Percentiles rank a stretch among this genome's conserved stretches.
These are phyloP conservation scores for Calonectria pauciramosa DNA, from an alignment of 2,329 filamentous ascomycete species.

Conservation along the genomic window DNA sequence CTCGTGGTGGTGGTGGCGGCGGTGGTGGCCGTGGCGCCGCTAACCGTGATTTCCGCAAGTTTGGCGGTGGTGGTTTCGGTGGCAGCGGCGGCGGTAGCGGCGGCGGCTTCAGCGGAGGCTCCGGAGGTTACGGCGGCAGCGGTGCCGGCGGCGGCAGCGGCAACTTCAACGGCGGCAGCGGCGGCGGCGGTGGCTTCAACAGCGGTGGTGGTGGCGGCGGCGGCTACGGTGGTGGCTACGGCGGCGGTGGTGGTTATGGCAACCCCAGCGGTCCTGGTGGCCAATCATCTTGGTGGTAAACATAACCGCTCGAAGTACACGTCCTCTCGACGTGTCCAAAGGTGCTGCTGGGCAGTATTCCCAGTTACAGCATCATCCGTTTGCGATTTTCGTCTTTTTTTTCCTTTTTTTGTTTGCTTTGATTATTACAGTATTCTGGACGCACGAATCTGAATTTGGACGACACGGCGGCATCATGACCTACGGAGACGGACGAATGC, in stretches of 20 bases:
- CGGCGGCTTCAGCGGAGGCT: conserved; percentile 54
- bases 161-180: conserved; percentile 54
- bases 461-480: conserved; percentile 60
- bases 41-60: conserved; percentile 93
- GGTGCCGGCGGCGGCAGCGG: conserved; percentile 54
- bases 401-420: conserved; percentile 38
- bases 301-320: conserved; percentile 29
- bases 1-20: conserved; percentile 68
- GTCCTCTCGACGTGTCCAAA: conserved; percentile 34
- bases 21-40: conserved; percentile 77
- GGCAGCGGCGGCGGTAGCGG: conserved; percentile 56
- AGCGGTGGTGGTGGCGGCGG: conserved; percentile 72
- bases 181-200: too few species aligned
- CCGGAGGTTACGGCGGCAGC: conserved; percentile 50
- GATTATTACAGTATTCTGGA: conserved; percentile 45
- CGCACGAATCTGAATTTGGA: conserved; percentile 49
- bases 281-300: conserved; percentile 79
- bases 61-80: conserved; percentile 68
- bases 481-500: conserved; percentile 53
- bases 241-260: conserved; percentile 63
- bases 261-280: conserved; percentile 79
- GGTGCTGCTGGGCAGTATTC: conserved; percentile 34
- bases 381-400: conserved; percentile 42
- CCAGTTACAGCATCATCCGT: conserved; percentile 34
- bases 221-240: conserved; percentile 54